phyloP scores from a whole-genome alignment of 2,329 filamentous ascomycete genomes.

The Zelopaecilomyces penicillatus region DNA sequence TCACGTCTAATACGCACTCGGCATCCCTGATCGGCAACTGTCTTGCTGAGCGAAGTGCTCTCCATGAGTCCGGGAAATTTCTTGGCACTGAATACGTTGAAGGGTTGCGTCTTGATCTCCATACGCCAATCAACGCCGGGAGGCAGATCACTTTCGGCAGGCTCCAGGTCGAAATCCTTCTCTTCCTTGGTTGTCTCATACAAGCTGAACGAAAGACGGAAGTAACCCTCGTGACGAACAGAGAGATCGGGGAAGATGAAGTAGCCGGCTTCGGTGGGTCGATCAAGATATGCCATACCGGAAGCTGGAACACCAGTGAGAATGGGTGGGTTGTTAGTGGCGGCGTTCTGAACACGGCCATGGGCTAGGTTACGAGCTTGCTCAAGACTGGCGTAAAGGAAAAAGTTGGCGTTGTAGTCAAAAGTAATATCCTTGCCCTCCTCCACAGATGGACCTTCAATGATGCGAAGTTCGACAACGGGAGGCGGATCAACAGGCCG shows the following conservation, averaged over 20 bases:
- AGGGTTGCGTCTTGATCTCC: constrained; percentile 80
- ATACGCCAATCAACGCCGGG: constrained; percentile 68
- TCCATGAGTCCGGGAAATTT: constrained; percentile 93
- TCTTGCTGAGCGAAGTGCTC: constrained; percentile 80
- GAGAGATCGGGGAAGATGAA: constrained; percentile 97
- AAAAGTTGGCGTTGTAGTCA: constrained; percentile 93
- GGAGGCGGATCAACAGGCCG: constrained; percentile 91
- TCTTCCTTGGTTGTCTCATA: constrained; percentile 89
- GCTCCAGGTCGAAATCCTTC: constrained; percentile 62
- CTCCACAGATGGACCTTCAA: constrained; percentile 58
- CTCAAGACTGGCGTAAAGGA: constrained; percentile 88
- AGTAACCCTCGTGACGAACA: constrained; percentile 89
- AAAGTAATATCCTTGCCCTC: constrained; percentile 70
- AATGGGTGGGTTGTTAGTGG: constrained; percentile 69
- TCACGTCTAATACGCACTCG: constrained; percentile 92
- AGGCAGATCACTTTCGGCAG: constrained; percentile 36
- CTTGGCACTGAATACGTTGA: constrained; percentile 91
- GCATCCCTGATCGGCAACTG: constrained; percentile 93
- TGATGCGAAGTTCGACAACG: constrained; percentile 84
- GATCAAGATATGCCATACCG: constrained; percentile 91
- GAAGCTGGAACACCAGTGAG: constrained; percentile 91
- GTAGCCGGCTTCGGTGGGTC: constrained; percentile 72
- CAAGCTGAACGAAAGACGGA: constrained; percentile 82
- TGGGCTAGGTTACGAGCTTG: constrained; percentile 76
- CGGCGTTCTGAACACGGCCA: constrained; percentile 59